Evolutionary conservation across 495 filamentous ascomycete species (phyloP).

Genomic region (Penicillium robsamsonii): DNA sequence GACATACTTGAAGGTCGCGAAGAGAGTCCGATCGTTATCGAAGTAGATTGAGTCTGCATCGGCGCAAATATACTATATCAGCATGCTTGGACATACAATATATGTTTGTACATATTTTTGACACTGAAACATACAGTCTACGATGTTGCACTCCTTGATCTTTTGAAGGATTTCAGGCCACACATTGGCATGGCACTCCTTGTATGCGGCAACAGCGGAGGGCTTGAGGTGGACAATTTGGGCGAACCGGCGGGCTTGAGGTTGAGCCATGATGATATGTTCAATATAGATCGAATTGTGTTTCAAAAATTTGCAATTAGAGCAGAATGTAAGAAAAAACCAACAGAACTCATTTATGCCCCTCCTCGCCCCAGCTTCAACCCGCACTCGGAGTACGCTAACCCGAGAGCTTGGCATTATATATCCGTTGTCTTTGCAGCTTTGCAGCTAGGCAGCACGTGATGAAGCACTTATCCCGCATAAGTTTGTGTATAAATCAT

Average conservation of each 20-base stretch:
- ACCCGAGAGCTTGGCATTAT: slow-evolving; percentile 22
- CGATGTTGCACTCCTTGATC: slow-evolving; percentile 70
- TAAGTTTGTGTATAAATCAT: too few relatives aligned
- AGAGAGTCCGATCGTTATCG: slow-evolving; percentile 60
- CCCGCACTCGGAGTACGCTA: slow-evolving; percentile 32
- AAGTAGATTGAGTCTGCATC: slow-evolving; percentile 67
- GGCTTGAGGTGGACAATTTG: slow-evolving; percentile 72
- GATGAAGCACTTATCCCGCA: too few relatives aligned
- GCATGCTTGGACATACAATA: not conserved
- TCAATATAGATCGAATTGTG: not conserved
- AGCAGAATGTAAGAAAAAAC: not conserved
- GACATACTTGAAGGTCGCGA: slow-evolving; percentile 72
- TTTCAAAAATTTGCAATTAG: not conserved
- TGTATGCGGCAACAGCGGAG: slow-evolving; percentile 61
- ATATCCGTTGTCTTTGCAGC: not conserved
- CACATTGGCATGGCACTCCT: slow-evolving; percentile 65
- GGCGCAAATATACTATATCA: not conserved
- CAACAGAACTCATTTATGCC: slow-evolving; percentile 5
- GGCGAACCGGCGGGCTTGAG: slow-evolving; percentile 51
- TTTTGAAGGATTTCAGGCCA: slow-evolving; percentile 74
- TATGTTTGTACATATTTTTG: not conserved
- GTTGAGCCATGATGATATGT: slow-evolving; percentile 22
- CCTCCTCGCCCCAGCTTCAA: slow-evolving; percentile 21
- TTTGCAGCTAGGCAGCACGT: too few relatives aligned
- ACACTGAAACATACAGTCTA: slow-evolving; percentile 53